Evolutionary conservation across 371 early-diverging fungal species (phyloP).

Genomic region (Basidiobolus meristosporus): DNA sequence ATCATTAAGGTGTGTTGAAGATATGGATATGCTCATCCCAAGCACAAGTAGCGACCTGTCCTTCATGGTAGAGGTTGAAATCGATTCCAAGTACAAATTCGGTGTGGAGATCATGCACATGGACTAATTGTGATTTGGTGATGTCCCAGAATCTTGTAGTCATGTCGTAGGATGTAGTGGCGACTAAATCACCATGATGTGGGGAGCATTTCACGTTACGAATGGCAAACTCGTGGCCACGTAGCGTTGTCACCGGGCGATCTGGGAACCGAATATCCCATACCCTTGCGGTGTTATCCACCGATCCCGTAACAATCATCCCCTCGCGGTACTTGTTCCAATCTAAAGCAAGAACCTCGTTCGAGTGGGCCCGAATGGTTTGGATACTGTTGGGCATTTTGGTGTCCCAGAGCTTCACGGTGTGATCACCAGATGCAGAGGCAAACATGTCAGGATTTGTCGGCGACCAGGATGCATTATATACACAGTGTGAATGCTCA

Average conservation of each 20-base stretch:
- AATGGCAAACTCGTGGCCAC: slow-evolving; percentile 81
- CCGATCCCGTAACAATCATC: slow-evolving; percentile 57
- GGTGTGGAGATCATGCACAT: slow-evolving; percentile 60
- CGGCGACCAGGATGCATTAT: slow-evolving; percentile 75
- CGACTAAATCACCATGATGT: slow-evolving; percentile 57
- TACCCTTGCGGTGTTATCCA: slow-evolving; percentile 67
- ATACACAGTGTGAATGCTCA: slow-evolving; percentile 71
- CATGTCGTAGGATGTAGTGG: slow-evolving; percentile 84
- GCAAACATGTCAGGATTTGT: slow-evolving; percentile 55
- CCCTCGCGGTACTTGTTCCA: slow-evolving; percentile 86
- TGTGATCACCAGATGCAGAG: slow-evolving; percentile 75
- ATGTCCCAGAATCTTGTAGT: slow-evolving; percentile 82
- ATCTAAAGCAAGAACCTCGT: slow-evolving; percentile 75
- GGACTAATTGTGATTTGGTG: slow-evolving; percentile 26
- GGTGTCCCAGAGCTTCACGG: slow-evolving; percentile 79
- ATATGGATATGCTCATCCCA: slow-evolving; percentile 82
- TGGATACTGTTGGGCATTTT: slow-evolving; percentile 33
- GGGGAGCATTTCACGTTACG: slow-evolving; percentile 80
- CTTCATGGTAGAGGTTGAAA: slow-evolving; percentile 64
- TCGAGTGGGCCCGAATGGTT: slow-evolving; percentile 68
- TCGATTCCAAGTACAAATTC: slow-evolving; percentile 92
- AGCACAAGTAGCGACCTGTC: slow-evolving; percentile 75
- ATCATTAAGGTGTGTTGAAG: slow-evolving; percentile 7
- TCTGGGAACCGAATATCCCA: slow-evolving; percentile 77
- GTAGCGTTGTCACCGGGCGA: slow-evolving; percentile 38